A percentile compares a stretch with the other conserved stretches of the same genome.
These are phyloP conservation scores for Thalassiosira delicatula DNA, from an alignment of 352 stramenopile species.

Conservation along the genomic window DNA sequence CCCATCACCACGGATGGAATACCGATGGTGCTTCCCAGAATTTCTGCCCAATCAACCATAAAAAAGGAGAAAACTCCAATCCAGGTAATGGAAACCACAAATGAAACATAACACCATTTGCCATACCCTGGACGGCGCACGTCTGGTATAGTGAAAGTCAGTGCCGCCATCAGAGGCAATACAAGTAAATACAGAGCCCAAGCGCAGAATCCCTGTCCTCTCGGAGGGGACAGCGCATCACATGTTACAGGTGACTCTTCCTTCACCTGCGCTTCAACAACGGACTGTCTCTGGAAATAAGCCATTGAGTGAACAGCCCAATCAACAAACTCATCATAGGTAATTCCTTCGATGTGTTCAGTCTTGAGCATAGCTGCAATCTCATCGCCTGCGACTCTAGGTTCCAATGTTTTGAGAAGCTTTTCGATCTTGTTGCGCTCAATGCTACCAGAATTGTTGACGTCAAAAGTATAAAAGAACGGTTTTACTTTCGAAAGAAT, in stretches of 20 bases:
- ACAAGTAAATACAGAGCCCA: slow-evolving; percentile 79
- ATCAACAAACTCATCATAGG: slow-evolving; percentile 80
- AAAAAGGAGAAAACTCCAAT: no score
- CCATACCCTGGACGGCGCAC: no score
- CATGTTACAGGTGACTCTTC: slow-evolving; percentile 68
- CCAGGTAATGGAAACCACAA: no score
- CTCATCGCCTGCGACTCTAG: slow-evolving; percentile 57
- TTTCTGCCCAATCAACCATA: no score
- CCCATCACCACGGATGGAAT: no score
- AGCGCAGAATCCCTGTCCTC: slow-evolving; percentile 45
- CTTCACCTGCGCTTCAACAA: slow-evolving; percentile 68
- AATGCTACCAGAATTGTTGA: slow-evolving; percentile 75
- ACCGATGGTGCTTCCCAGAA: no score
- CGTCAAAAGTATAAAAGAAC: slow-evolving; percentile 82
- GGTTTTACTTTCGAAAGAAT: slow-evolving; percentile 76
- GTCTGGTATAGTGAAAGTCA: no score
- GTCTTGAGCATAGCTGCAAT: slow-evolving; percentile 76
- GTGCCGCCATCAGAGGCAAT: no score
- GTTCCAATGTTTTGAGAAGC: slow-evolving; percentile 72
- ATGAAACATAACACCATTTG: no score
- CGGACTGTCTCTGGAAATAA: slow-evolving; percentile 70
- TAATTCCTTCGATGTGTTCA: slow-evolving; percentile 75
- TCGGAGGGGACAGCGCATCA: slow-evolving; percentile 71
- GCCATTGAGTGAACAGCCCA: slow-evolving; percentile 84
- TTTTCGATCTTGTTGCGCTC: slow-evolving; percentile 75